Conservation (phyloP, 2,329 filamentous ascomycete species). For the Pestalotiopsis sp. region DNA sequence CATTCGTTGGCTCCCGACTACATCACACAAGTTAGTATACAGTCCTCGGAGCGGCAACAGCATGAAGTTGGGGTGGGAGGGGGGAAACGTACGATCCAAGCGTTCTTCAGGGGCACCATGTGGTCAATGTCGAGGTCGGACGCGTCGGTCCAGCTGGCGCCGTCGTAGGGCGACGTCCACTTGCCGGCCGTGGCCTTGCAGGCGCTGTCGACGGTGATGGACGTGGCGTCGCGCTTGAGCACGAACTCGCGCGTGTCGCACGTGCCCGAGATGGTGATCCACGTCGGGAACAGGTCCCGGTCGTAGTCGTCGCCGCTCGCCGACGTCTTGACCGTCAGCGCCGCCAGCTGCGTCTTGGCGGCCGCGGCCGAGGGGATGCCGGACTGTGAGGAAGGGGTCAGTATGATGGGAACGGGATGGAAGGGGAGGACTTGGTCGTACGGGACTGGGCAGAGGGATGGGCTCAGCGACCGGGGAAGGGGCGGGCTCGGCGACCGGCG, state of each 20-base stretch:
- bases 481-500: constrained; percentile 13
- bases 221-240: constrained; percentile 71
- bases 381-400: constrained; percentile 39
- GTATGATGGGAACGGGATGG: background rate
- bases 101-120: constrained; percentile 78
- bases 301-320: constrained; percentile 61
- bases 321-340: constrained; percentile 58
- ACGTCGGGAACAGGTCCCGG: constrained; percentile 72
- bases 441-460: constrained; percentile 23
- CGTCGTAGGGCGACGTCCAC: constrained; percentile 77
- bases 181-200: constrained; percentile 68
- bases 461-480: constrained; percentile 10
- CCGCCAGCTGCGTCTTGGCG: constrained; percentile 60
- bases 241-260: constrained; percentile 78
- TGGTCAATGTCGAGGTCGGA: constrained; percentile 82
- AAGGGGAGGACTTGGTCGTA: constrained; percentile 14
- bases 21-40: constrained; percentile 1
- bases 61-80: too few relatives aligned
- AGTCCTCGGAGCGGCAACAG: too few relatives aligned
- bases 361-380: constrained; percentile 63
- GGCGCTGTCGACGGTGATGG: constrained; percentile 58
- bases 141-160: constrained; percentile 67
- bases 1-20: constrained; percentile 72
- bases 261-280: constrained; percentile 64
- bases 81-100: constrained; percentile 70